Percentiles rank a stretch among this genome's conserved stretches.
These are phyloP conservation scores for Zygoascus hellenicus DNA, from an alignment of 1,139 yeast genomes.

Conservation along the genomic window DNA sequence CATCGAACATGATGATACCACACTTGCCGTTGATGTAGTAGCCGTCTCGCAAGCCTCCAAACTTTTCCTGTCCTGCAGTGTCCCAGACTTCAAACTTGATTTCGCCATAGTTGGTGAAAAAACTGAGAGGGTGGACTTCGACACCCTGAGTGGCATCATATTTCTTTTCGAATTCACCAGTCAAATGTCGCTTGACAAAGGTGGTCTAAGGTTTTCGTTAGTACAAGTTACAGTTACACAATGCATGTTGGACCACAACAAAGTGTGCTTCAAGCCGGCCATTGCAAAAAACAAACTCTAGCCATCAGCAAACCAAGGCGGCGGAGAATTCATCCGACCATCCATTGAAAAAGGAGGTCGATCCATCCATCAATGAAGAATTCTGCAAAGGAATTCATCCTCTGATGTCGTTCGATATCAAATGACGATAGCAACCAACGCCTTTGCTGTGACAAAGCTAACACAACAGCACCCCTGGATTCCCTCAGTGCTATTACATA, in stretches of 20 bases:
- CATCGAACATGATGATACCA: slow-evolving; percentile 99
- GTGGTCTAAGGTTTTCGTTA: slow-evolving; percentile 57
- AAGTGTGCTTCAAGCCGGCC: too few relatives aligned
- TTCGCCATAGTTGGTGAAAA: slow-evolving; percentile 98
- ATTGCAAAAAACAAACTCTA: neutral
- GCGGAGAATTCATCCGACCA: neutral
- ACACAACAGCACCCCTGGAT: neutral
- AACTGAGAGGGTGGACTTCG: slow-evolving; percentile 97
- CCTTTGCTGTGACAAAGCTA: neutral
- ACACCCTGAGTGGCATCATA: slow-evolving; percentile 99
- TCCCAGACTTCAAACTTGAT: slow-evolving; percentile 99
- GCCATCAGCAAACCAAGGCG: neutral
- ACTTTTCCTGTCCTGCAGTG: slow-evolving; percentile 99
- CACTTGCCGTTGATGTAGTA: slow-evolving; percentile 99
- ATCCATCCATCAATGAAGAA: neutral
- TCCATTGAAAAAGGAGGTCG: neutral
- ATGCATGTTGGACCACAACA: too few relatives aligned
- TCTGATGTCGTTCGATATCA: neutral
- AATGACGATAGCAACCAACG: neutral
- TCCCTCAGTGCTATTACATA: slow-evolving; percentile 31
- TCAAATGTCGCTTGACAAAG: slow-evolving; percentile 98
- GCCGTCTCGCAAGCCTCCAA: slow-evolving; percentile 99
- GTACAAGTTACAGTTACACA: neutral
- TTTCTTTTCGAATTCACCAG: slow-evolving; percentile 99
- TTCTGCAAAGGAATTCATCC: neutral